phyloP scores from a whole-genome alignment of 1,139 yeast species.

The Yamadazyma pseudoaaseri region DNA sequence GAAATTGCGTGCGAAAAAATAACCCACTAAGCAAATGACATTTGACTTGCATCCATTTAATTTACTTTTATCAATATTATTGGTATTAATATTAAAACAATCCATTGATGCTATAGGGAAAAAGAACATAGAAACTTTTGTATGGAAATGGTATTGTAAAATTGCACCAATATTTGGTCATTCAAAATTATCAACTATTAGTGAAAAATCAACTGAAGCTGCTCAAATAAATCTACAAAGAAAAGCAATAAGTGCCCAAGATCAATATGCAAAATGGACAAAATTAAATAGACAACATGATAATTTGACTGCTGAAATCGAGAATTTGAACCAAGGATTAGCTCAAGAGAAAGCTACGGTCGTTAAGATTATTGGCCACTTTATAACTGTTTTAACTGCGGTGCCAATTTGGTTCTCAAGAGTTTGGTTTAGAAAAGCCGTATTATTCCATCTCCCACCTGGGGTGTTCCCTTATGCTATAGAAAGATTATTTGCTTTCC shows the following conservation, averaged over 20 bases:
- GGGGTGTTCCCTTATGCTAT: constrained; percentile 56
- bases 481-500: constrained; percentile 60
- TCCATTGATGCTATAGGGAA: constrained; percentile 34
- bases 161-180: constrained; percentile 33
- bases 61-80: constrained; percentile 25
- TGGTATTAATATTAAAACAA: constrained; percentile 32
- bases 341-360: constrained; percentile 37
- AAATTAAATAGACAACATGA: constrained; percentile 76
- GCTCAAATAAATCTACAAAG: constrained; percentile 50
- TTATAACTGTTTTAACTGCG: constrained; percentile 30
- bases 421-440: constrained; percentile 54
- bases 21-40: too few relatives aligned
- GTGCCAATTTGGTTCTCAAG: constrained; percentile 52
- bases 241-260: constrained; percentile 76
- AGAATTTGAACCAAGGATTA: constrained; percentile 36
- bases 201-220: constrained; percentile 45
- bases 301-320: constrained; percentile 53
- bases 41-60: constrained; percentile 32
- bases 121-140: constrained; percentile 27
- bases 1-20: too few relatives aligned
- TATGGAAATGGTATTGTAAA: constrained; percentile 42
- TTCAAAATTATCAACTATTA: constrained; percentile 32
- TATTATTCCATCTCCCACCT: constrained; percentile 61
- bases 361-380: constrained; percentile 25
- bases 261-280: constrained; percentile 95